Evolutionary conservation across 768 basidiomycete species (phyloP), one percentile per base, ranked within the genome.

Genomic region (Trametes sanguinea): DNA sequence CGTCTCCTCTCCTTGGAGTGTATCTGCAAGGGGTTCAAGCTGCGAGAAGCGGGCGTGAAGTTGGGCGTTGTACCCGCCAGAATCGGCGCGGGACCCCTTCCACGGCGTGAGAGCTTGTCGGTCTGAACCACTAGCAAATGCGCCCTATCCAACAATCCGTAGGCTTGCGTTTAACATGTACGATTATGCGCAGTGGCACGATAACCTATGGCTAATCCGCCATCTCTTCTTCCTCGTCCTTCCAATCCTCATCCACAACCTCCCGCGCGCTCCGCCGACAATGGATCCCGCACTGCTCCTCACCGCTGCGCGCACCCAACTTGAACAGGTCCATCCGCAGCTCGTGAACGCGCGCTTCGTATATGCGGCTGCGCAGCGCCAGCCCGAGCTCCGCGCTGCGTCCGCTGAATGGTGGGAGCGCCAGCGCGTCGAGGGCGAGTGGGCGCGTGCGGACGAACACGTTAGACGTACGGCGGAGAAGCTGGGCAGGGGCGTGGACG

Each of bases 211-310:
- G 69, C 69, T 78, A 51, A 62, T 74, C 37, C 88, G 90, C n/a
- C 81, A 83, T 55, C 30, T 77, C 1, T 71, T 88, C 55, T 87
- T 91, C 74, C 75, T 89, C 58, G 6, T 79, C 33, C 76, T 90
- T 2, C 86, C 88, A 4, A 63, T 84, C 30, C 39, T 82, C 54
- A 69, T 85, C 9, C 79, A 81, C 69, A 64, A 77, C 52, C 54
- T 78, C 6, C 78, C 83, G 4, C 77, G 76, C 17, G 51, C 72
- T 4, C 62, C 72, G 7, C 67, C 68, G 1, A 67, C 75, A 3
- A 57, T 9, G 8, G 50, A 42, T 53, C 57, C 51, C 62, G 51
- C 45, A n/a, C 54, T 50, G 2, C 50, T 62, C 22, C 69, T 73
- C 14, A 57, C 64, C 7, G 60, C 64, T 53, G 66, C 67, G 46